Evolutionary conservation across 2,329 filamentous ascomycete species (phyloP).

Genomic region (Neocatenulostroma microsporum): DNA sequence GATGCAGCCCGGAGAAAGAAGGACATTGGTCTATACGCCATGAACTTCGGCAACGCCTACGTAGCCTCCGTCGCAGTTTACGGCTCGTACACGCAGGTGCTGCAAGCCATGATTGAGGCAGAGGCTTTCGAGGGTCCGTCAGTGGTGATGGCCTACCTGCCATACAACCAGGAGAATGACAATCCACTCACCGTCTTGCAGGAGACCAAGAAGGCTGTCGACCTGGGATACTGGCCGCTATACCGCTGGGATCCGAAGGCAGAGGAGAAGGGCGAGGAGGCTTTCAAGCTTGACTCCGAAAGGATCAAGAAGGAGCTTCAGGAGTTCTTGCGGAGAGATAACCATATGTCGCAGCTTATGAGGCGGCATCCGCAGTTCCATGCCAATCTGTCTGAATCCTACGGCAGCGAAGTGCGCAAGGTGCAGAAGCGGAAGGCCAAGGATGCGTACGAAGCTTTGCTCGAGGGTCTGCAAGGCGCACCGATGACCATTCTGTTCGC

Average conservation of each 20-base stretch:
- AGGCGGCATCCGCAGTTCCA: slow-evolving; percentile 81
- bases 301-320: slow-evolving; percentile 94
- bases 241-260: slow-evolving; percentile 94
- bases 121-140: slow-evolving; percentile 94
- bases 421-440: slow-evolving; percentile 95
- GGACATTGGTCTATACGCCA: slow-evolving; percentile 96
- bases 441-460: slow-evolving; percentile 86
- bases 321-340: slow-evolving; percentile 83
- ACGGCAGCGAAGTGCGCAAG: slow-evolving; percentile 82
- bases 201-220: slow-evolving; percentile 98
- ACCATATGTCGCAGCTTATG: slow-evolving; percentile 93
- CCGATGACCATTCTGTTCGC: slow-evolving; percentile 89
- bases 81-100: slow-evolving; percentile 94
- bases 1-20: slow-evolving; percentile 91
- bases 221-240: slow-evolving; percentile 94
- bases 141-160: slow-evolving; percentile 86
- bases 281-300: slow-evolving; percentile 90
- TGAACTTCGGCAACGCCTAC: slow-evolving; percentile 98
- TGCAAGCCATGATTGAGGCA: slow-evolving; percentile 94
- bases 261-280: slow-evolving; percentile 75
- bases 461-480: slow-evolving; percentile 88
- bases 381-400: slow-evolving; percentile 76
- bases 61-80: slow-evolving; percentile 98
- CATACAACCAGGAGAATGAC: slow-evolving; percentile 89
- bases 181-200: slow-evolving; percentile 85